Conservation (phyloP, 179 eudicot genomes). For the Beta corolliflora region DNA sequence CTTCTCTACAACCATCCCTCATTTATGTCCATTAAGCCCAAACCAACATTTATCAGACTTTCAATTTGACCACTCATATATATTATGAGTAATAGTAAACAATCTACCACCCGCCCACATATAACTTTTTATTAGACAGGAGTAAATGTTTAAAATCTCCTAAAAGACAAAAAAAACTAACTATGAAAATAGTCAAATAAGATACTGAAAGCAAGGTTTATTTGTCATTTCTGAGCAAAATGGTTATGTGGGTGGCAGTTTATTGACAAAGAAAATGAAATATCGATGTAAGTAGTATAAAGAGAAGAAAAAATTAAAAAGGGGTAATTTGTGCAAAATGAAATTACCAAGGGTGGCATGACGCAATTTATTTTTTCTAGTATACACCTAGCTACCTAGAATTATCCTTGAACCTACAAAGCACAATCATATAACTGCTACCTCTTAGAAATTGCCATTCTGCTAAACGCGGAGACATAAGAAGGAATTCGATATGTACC, state of each 20-base stretch:
- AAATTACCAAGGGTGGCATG: background rate
- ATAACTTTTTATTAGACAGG: too few relatives aligned
- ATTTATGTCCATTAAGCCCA: background rate
- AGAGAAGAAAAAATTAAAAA: background rate
- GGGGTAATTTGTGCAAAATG: background rate
- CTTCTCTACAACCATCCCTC: background rate
- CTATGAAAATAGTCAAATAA: background rate
- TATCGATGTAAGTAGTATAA: too few relatives aligned
- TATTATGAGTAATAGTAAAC: too few relatives aligned
- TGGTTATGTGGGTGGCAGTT: too few relatives aligned
- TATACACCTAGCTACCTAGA: background rate
- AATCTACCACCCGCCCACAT: too few relatives aligned
- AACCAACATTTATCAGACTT: background rate
- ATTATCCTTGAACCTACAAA: background rate
- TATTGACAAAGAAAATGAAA: background rate
- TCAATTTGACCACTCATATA: background rate
- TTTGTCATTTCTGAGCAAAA: background rate
- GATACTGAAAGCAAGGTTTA: background rate
- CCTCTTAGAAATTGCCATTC: background rate
- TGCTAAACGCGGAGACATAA: constrained; percentile 1
- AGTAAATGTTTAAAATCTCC: background rate
- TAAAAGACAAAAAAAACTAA: background rate
- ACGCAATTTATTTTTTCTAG: background rate
- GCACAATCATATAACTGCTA: background rate
- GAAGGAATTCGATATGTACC: constrained; percentile 40